These are phyloP conservation scores for Solanum lycopersicoides DNA, from an alignment of 257 asterid species.

Conservation along the genomic window DNA sequence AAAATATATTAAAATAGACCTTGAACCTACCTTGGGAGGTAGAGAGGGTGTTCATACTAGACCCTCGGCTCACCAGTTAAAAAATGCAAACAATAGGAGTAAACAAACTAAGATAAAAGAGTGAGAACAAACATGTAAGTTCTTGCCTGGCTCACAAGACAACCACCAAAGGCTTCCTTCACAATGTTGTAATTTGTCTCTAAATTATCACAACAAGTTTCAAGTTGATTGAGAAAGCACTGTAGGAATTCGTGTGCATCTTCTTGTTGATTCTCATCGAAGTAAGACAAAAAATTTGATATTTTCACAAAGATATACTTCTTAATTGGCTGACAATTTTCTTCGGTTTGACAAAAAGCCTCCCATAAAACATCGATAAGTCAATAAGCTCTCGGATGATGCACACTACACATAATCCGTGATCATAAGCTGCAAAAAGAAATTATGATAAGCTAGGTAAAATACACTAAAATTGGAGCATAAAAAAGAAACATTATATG, in stretches of 20 bases:
- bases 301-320: constrained; percentile 56
- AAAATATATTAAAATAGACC: no score
- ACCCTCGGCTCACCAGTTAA: not conserved
- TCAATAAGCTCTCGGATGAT: constrained; percentile 34
- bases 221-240: constrained; percentile 74
- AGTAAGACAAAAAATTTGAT: constrained; percentile 59
- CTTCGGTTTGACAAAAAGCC: constrained; percentile 23
- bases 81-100: no score
- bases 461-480: not conserved
- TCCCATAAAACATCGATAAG: constrained; percentile 13
- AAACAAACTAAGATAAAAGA: not conserved
- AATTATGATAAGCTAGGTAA: constrained; percentile 14
- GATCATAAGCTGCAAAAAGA: constrained; percentile 22
- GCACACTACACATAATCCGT: constrained; percentile 37
- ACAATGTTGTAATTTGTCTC: constrained; percentile 32
- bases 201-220: constrained; percentile 17
- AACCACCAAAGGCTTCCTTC: constrained; percentile 67
- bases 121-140: not conserved
- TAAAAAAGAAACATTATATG: not conserved
- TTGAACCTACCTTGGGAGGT: not conserved
- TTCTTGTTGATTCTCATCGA: constrained; percentile 61
- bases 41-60: not conserved
- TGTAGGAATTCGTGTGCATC: constrained; percentile 93
- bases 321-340: constrained; percentile 44
- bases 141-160: constrained; percentile 46